These are phyloP conservation scores for Neurospora sp. DNA, from an alignment of 495 filamentous ascomycete species.

Conservation along the genomic window DNA sequence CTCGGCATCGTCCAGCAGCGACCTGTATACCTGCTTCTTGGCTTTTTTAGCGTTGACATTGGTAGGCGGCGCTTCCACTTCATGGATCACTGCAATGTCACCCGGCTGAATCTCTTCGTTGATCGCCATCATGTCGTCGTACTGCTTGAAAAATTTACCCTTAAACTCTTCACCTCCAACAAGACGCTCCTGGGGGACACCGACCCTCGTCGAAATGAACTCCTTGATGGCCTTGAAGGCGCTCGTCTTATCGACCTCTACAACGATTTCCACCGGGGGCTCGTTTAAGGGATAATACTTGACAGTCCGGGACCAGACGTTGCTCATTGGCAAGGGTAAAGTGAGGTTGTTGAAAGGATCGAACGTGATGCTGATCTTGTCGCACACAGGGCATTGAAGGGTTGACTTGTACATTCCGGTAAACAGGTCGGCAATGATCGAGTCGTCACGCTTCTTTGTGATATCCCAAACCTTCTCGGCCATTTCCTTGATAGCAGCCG, in stretches of 20 bases:
- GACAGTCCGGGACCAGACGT: slow-evolving; percentile 60
- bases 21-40: slow-evolving; percentile 34
- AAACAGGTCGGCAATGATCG: slow-evolving; percentile 88
- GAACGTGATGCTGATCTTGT: slow-evolving; percentile 96
- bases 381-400: slow-evolving; percentile 77
- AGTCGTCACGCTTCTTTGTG: slow-evolving; percentile 87
- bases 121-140: slow-evolving; percentile 54
- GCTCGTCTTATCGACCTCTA: slow-evolving; percentile 82
- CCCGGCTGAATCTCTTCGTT: slow-evolving; percentile 55
- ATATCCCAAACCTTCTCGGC: slow-evolving; percentile 83
- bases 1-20: slow-evolving; percentile 38
- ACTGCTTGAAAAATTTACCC: slow-evolving; percentile 71
- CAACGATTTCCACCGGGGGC: slow-evolving; percentile 53
- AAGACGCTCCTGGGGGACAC: slow-evolving; percentile 47
- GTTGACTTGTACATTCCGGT: slow-evolving; percentile 98
- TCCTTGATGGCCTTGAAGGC: slow-evolving; percentile 67
- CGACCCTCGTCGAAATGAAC: slow-evolving; percentile 59
- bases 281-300: slow-evolving; percentile 63
- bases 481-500: slow-evolving; percentile 64
- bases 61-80: slow-evolving; percentile 69
- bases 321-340: slow-evolving; percentile 77
- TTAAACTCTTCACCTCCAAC: slow-evolving; percentile 73
- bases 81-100: slow-evolving; percentile 66
- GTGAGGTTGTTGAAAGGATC: slow-evolving; percentile 96
- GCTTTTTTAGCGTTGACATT: slow-evolving; percentile 43